phyloP scores from a whole-genome alignment of 345 rosid species.

The Clausena lansium region DNA sequence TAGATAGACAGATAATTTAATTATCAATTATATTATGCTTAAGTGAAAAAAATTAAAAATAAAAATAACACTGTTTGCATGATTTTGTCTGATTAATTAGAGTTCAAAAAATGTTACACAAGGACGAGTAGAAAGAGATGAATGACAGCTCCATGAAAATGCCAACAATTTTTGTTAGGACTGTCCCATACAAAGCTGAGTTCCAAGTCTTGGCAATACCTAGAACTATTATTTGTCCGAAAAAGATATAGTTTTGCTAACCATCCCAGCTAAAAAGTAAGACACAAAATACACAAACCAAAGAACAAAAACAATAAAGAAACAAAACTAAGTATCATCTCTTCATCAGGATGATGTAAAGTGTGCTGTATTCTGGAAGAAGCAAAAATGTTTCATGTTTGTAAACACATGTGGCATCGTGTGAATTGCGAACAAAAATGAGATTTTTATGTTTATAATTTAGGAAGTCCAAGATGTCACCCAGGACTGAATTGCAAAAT shows the following conservation, averaged over 20 bases:
- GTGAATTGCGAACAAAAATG: not conserved
- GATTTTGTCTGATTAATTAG: not conserved
- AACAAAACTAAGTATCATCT: not conserved
- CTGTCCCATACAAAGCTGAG: not conserved
- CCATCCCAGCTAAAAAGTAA: not conserved
- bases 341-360: not conserved
- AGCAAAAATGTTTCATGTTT: not conserved
- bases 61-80: no score
- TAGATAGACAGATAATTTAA: no score
- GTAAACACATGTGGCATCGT: not conserved
- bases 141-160: not conserved
- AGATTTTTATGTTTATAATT: not conserved
- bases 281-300: slow-evolving; percentile 1
- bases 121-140: not conserved
- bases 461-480: not conserved
- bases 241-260: not conserved
- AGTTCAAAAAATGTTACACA: not conserved
- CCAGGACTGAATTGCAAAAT: not conserved
- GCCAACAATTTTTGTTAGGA: not conserved
- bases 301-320: no score
- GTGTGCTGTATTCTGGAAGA: not conserved
- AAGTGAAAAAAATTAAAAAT: no score
- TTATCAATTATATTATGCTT: no score
- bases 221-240: not conserved
- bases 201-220: not conserved